Evolutionary conservation across 2,329 filamentous ascomycete species (phyloP), one percentile per base, ranked within the genome.

Genomic region (Diaporthe ampelina): DNA sequence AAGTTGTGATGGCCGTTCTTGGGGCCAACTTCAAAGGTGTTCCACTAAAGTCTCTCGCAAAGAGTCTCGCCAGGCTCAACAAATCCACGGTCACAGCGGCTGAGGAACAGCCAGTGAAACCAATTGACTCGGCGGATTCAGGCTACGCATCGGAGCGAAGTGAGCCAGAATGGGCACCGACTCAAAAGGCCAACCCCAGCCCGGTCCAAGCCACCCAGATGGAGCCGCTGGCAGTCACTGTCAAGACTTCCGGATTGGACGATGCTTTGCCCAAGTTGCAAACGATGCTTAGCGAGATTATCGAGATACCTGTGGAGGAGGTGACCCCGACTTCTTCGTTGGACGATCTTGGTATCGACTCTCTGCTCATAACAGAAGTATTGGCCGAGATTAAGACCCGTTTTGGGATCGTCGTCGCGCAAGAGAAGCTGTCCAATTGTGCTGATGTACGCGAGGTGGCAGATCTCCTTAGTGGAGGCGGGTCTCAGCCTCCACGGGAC

Each of bases 341-440:
- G 32, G 78, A 75, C 10, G 81, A 83, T 40, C 73, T 85, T 15
- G 83, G 84, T 2, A 78, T 85, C 17, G 83, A 84, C 71, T 85
- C 83, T 10, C 76, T 84, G 13, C 79, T 84, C 77, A 79, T 76
- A 2, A 83, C 79, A 35, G 83, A 84, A 70, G 74, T 85, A 26
- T 72, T 78, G 8, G 73, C 74, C 19, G 82, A 83, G 21, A 79
- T 84, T 13, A 73, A 77, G 48, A 74, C 71, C 6, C 59, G 40
- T 2, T 77, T 79, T 26, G 57, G 56, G 11, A 37, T 79, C 3
- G 59, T 58, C 40, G 54, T 78, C 24, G 52, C 72, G 10, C 74
- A 75, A 45, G 71, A 73, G 0, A 43, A 69, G 19, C 75, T 77
- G 21, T 54, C 57, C 52, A 45, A 48, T 7, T 67, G 43, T 59